These are phyloP conservation scores for Fragilariopsis cylindrus DNA, from an alignment of 108 stramenopile species.

Conservation along the genomic window DNA sequence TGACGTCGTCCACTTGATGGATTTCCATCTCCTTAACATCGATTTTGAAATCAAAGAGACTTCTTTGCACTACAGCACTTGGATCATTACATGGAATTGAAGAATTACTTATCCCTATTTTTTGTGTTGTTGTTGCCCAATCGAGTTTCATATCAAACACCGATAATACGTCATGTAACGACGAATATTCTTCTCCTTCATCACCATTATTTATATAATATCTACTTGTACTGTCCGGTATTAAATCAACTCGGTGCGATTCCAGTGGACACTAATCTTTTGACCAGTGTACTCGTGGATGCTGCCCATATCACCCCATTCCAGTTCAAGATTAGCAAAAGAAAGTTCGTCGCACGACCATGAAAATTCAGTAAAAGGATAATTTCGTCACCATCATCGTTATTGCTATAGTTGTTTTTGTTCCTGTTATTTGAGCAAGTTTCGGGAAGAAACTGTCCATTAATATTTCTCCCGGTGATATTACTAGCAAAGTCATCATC, in stretches of 20 bases:
- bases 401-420: not conserved
- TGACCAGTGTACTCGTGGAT: not conserved
- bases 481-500: not conserved
- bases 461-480: not conserved
- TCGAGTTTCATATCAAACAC: not conserved
- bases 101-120: not conserved
- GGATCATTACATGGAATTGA: not conserved
- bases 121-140: not conserved
- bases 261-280: not conserved
- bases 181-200: not conserved
- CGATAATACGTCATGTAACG: not conserved
- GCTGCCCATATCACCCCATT: not conserved
- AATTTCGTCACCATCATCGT: not conserved
- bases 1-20: slow-evolving; percentile 1
- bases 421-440: not conserved
- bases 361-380: not conserved
- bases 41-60: slow-evolving; percentile 3
- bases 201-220: not conserved
- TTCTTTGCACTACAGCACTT: no score
- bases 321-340: slow-evolving; percentile 6
- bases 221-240: not conserved
- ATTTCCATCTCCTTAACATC: not conserved
- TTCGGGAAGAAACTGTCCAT: not conserved
- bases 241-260: not conserved
- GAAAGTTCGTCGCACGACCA: slow-evolving; percentile 13